Base-by-base conservation (phyloP, 1,284 basidiomycete species). In the Abortiporus biennis region DNA sequence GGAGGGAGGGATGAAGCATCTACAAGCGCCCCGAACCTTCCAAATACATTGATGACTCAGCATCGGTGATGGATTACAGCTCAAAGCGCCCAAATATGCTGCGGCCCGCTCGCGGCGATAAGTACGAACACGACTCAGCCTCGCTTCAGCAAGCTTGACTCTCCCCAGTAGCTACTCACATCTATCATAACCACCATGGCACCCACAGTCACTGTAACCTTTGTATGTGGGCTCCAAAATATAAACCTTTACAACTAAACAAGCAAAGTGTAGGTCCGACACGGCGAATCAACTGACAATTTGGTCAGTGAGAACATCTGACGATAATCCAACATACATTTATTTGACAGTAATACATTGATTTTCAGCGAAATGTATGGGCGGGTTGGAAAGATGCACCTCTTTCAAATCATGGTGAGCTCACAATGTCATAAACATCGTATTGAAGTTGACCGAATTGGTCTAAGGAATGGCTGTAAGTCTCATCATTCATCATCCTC, bases 351-450 rank as follows among this genome's bases (percentile, higher is more conserved):
- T 4, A 24, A 6, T 4, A 9, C 27, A 4, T 3, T 17, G 20
- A 9, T n/a, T n/a, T 12, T 17, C 24, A 43, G 42, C 23, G 19
- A 21, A 32, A n/a, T 31, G 24, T 43, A 30, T 43, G 42, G 42
- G 42, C 42, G 21, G 42, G 92, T 8, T 90, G 85, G 76, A 74
- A 73, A 46, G 89, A 95, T 62, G 80, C 91, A 1, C 79, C 86
- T 0, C 70, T 94, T 3, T 85, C 87, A 13, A 82, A 82, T 51
- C 87, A 92, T 60, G 92, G 91, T 85, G 55, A 60, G 71, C 64
- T 13, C 8, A 30, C n/a, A n/a, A n/a, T n/a, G n/a, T n/a, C 20
- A 36, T 20, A 19, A 13, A 5, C 22, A 19, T 34, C 35, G 16
- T 36, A 8, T 36, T n/a, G 13, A 6, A 22, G 20, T 6, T 20